Conservation (phyloP, 2,329 filamentous ascomycete species). For the Xylaria sp. region DNA sequence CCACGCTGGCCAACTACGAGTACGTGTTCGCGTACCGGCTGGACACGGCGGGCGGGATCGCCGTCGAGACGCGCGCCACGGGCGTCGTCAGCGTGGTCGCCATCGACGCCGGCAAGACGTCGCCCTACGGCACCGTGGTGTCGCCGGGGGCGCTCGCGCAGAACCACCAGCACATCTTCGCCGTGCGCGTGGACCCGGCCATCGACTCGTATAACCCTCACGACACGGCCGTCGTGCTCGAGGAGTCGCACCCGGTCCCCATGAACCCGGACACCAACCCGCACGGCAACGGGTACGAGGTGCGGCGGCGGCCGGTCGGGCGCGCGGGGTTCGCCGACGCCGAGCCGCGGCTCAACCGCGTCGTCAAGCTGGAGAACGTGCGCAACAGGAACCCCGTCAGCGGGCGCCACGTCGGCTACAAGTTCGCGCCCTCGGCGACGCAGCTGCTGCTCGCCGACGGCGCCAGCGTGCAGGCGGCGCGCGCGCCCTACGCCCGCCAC, state of each 20-base stretch:
- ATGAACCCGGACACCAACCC: conserved; percentile 59
- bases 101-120: conserved; percentile 55
- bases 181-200: conserved; percentile 64
- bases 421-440: conserved; percentile 48
- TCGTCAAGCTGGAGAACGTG: conserved; percentile 53
- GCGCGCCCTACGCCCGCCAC: conserved; percentile 51
- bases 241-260: conserved; percentile 36
- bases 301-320: conserved; percentile 51
- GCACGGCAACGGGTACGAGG: conserved; percentile 62
- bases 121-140: conserved; percentile 65
- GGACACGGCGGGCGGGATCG: conserved; percentile 63
- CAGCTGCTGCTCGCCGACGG: conserved; percentile 52
- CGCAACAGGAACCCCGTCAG: conserved; percentile 50
- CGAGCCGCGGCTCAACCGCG: conserved; percentile 54
- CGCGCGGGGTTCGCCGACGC: conserved; percentile 54
- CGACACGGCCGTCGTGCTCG: conserved; percentile 35
- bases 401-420: conserved; percentile 54
- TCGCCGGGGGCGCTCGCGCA: conserved; percentile 63
- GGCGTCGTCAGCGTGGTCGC: conserved; percentile 70
- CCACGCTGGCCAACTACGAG: conserved; percentile 72
- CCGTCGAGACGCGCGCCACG: conserved; percentile 65
- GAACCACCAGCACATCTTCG: conserved; percentile 71
- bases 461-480: conserved; percentile 44
- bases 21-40: conserved; percentile 69
- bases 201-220: conserved; percentile 46